Percentiles rank a stretch among this genome's conserved stretches.
Evolutionary conservation across 1,284 basidiomycete species (phyloP).

Genomic region (Phellopilus nigrolimitatus): DNA sequence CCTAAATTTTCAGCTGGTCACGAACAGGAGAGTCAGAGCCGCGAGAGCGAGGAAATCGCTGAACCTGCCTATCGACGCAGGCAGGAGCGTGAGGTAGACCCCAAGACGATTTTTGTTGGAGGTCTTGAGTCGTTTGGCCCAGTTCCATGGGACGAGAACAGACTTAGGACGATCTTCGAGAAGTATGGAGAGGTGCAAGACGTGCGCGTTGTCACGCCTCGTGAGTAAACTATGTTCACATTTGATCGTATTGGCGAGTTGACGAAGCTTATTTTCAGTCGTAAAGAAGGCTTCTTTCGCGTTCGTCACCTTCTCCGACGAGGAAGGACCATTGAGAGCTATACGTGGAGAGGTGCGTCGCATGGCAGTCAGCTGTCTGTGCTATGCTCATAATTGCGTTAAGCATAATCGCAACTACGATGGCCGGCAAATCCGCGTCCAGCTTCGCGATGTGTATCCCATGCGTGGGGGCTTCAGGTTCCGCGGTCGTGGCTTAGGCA

Average conservation of each 20-base stretch:
- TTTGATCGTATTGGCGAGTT: neutral
- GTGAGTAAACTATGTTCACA: slow-evolving; percentile 36
- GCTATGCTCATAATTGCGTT: neutral
- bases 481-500: slow-evolving; percentile 17
- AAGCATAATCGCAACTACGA: slow-evolving; percentile 66
- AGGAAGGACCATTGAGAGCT: slow-evolving; percentile 54
- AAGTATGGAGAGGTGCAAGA: slow-evolving; percentile 59
- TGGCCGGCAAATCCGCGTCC: slow-evolving; percentile 67
- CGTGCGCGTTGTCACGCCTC: slow-evolving; percentile 57
- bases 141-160: slow-evolving; percentile 61
- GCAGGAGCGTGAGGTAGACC: slow-evolving; percentile 40
- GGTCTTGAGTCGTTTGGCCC: slow-evolving; percentile 62
- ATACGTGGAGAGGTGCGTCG: slow-evolving; percentile 62
- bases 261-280: slow-evolving; percentile 32
- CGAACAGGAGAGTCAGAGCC: neutral
- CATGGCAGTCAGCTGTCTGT: no score
- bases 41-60: neutral
- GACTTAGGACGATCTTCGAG: slow-evolving; percentile 51
- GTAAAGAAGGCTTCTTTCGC: slow-evolving; percentile 65
- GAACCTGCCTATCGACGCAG: slow-evolving; percentile 19
- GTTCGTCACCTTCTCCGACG: slow-evolving; percentile 63
- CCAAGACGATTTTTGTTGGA: slow-evolving; percentile 68
- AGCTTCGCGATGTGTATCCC: slow-evolving; percentile 36
- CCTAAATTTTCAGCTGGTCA: neutral
- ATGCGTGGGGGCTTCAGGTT: slow-evolving; percentile 24